phyloP scores from a whole-genome alignment of 768 basidiomycete genomes.

The Leccinum fibrillosum region DNA sequence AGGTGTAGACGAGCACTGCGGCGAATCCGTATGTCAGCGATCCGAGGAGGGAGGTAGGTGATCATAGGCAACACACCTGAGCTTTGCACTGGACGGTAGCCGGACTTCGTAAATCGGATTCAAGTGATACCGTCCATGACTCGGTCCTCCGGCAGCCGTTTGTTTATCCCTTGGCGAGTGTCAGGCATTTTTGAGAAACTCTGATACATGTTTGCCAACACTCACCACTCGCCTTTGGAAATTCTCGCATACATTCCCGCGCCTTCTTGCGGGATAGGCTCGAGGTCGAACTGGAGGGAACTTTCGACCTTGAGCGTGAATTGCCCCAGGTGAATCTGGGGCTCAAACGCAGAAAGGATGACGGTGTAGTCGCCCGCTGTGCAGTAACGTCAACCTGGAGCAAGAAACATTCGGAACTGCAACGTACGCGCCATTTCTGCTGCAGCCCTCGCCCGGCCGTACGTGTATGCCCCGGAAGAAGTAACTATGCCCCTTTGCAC shows the following conservation, averaged over 20 bases:
- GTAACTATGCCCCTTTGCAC: constrained; percentile 65
- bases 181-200: neutral
- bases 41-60: constrained; percentile 25
- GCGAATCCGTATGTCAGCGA: neutral
- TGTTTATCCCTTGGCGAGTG: constrained; percentile 43
- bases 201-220: neutral
- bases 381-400: neutral
- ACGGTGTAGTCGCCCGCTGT: constrained; percentile 72
- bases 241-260: constrained; percentile 84
- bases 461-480: constrained; percentile 79
- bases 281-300: constrained; percentile 57
- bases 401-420: neutral
- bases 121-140: constrained; percentile 55
- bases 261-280: constrained; percentile 76
- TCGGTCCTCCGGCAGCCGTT: constrained; percentile 69
- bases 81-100: constrained; percentile 47
- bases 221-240: constrained; percentile 73
- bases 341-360: constrained; percentile 83
- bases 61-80: constrained; percentile 45
- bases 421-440: constrained; percentile 52
- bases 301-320: constrained; percentile 67
- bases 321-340: constrained; percentile 54
- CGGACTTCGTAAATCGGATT: constrained; percentile 72
- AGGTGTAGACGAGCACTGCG: constrained; percentile 70
- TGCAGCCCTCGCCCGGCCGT: constrained; percentile 62